These are phyloP conservation scores for Leucocoprinus sp. DNA, from an alignment of 768 basidiomycete species.

Conservation along the genomic window DNA sequence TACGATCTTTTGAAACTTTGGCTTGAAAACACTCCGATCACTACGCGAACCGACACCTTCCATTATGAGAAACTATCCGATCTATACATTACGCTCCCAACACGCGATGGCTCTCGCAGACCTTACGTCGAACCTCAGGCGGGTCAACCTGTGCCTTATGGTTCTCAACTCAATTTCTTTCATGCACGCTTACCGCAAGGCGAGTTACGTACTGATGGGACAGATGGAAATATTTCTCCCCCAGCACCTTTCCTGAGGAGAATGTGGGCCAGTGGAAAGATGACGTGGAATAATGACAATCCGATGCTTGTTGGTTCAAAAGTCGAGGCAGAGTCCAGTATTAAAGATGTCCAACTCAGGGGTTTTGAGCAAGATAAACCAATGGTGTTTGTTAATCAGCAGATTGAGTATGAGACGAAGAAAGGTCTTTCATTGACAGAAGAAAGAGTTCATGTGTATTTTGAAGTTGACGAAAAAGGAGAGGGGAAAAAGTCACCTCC, in stretches of 20 bases:
- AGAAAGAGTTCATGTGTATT: slow-evolving; percentile 64
- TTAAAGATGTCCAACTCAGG: slow-evolving; percentile 52
- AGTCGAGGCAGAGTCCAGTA: slow-evolving; percentile 38
- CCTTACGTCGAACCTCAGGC: slow-evolving; percentile 33
- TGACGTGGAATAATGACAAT: slow-evolving; percentile 46
- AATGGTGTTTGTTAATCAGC: slow-evolving; percentile 71
- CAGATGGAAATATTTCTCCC: slow-evolving; percentile 63
- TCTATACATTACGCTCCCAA: slow-evolving; percentile 64
- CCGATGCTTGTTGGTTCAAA: slow-evolving; percentile 47
- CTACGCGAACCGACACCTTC: slow-evolving; percentile 41
- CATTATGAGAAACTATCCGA: slow-evolving; percentile 51
- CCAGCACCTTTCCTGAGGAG: slow-evolving; percentile 64
- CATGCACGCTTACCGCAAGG: slow-evolving; percentile 54
- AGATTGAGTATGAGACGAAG: slow-evolving; percentile 36
- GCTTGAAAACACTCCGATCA: slow-evolving; percentile 41
- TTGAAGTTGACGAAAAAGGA: slow-evolving; percentile 18
- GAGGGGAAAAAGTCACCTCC: slow-evolving; percentile 9
- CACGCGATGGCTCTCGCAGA: slow-evolving; percentile 49
- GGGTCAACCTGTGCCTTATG: slow-evolving; percentile 41
- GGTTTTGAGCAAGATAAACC: slow-evolving; percentile 55
- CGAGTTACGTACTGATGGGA: slow-evolving; percentile 57
- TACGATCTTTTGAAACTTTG: slow-evolving; percentile 27
- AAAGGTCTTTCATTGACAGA: slow-evolving; percentile 44
- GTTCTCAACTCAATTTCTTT: slow-evolving; percentile 72
- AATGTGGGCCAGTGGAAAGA: slow-evolving; percentile 78